These are phyloP conservation scores for Tolypocladium guangdongense DNA, from an alignment of 2,329 filamentous ascomycete species.

Conservation along the genomic window DNA sequence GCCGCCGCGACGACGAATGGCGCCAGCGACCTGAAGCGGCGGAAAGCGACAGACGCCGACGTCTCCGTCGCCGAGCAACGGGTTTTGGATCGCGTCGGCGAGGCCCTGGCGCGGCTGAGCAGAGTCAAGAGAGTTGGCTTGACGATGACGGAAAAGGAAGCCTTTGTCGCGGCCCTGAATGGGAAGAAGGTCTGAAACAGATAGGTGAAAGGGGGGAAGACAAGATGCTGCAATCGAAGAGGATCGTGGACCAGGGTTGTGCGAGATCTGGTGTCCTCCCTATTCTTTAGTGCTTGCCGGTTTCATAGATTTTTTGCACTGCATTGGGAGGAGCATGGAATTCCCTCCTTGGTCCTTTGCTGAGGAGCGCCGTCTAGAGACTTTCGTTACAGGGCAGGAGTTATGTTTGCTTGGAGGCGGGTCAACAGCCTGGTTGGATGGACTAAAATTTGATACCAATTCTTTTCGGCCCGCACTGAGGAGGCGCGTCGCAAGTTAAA, in stretches of 20 bases:
- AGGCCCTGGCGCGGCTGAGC: constrained; percentile 77
- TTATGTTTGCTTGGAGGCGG: not conserved
- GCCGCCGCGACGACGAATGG: constrained; percentile 20
- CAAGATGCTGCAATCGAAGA: not conserved
- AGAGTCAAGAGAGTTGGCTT: constrained; percentile 82
- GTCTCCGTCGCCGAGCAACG: constrained; percentile 49
- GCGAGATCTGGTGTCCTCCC: not conserved
- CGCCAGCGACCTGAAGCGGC: constrained; percentile 15
- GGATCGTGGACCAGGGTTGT: not conserved
- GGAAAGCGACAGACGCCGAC: constrained; percentile 10
- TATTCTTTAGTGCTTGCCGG: not conserved
- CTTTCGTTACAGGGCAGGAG: not conserved
- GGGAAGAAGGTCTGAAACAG: constrained; percentile 19
- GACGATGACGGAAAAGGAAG: constrained; percentile 69
- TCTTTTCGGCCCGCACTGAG: not conserved
- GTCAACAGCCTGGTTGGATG: not conserved
- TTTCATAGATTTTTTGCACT: not conserved
- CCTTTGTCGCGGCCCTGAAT: constrained; percentile 63
- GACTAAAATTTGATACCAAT: not conserved
- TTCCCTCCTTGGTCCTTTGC: not conserved
- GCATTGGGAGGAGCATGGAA: not conserved
- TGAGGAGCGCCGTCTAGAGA: not conserved
- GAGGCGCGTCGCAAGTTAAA: not conserved
- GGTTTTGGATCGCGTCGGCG: constrained; percentile 68
- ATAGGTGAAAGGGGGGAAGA: not conserved